These are phyloP conservation scores for Apophysomyces variabilis DNA, from an alignment of 371 early-diverging fungal genomes.

Conservation along the genomic window DNA sequence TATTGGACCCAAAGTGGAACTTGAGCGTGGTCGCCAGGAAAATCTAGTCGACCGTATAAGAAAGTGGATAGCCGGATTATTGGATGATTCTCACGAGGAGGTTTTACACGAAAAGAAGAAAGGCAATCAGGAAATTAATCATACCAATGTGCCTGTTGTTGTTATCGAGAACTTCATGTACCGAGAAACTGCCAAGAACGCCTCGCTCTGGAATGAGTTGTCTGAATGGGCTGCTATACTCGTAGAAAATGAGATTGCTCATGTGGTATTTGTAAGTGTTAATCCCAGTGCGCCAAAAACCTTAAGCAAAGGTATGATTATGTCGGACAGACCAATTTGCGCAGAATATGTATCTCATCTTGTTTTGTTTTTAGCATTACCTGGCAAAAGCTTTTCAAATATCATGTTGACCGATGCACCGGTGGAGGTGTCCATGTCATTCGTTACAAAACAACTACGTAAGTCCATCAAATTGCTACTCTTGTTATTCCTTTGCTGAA, in stretches of 20 bases:
- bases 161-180: constrained; percentile 87
- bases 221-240: constrained; percentile 80
- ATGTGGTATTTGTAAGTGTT: constrained; percentile 89
- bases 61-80: constrained; percentile 2
- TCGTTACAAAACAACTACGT: constrained; percentile 66
- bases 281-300: constrained; percentile 75
- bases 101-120: constrained; percentile 16
- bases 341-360: background rate
- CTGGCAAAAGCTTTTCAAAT: constrained; percentile 76
- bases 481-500: background rate
- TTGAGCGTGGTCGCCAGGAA: constrained; percentile 14
- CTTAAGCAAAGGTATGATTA: constrained; percentile 63
- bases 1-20: constrained; percentile 31
- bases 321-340: background rate
- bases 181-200: constrained; percentile 64
- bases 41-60: constrained; percentile 16
- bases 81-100: constrained; percentile 22
- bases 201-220: constrained; percentile 70
- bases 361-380: constrained; percentile 56
- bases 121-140: constrained; percentile 27
- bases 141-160: constrained; percentile 79
- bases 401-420: constrained; percentile 75
- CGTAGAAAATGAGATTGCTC: constrained; percentile 81
- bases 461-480: background rate
- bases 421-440: constrained; percentile 63